These are phyloP conservation scores for Cercospora citrullina DNA, from an alignment of 2,329 filamentous ascomycete species.

Conservation along the genomic window DNA sequence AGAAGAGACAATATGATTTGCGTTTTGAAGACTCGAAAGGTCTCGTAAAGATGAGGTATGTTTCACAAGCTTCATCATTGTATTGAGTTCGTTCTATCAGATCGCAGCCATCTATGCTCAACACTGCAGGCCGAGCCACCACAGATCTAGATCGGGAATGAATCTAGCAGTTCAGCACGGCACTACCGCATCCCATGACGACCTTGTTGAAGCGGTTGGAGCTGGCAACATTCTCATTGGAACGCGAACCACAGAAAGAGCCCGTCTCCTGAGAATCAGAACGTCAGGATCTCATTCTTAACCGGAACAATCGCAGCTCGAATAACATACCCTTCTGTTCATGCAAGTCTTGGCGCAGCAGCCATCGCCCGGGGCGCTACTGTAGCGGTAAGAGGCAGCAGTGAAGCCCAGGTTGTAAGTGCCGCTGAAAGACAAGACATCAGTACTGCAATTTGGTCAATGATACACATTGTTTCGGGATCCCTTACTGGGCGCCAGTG, in stretches of 20 bases:
- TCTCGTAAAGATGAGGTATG: not conserved
- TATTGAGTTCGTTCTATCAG: not conserved
- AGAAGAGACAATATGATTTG: not conserved
- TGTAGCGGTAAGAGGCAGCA: slow-evolving; percentile 6
- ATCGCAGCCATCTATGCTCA: not conserved
- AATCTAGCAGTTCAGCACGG: slow-evolving; percentile 3
- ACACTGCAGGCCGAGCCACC: not conserved
- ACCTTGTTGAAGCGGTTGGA: slow-evolving; percentile 10
- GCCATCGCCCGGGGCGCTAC: not conserved
- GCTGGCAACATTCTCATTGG: not conserved
- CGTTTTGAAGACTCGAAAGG: not conserved
- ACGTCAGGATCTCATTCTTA: not conserved
- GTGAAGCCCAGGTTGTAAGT: slow-evolving; percentile 9
- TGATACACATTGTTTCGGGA: not conserved
- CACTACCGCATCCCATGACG: not conserved
- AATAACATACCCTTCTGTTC: not conserved
- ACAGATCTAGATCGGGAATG: not conserved
- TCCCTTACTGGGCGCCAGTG: slow-evolving; percentile 1
- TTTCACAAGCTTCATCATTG: not conserved
- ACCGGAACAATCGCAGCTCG: not conserved
- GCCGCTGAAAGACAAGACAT: not conserved
- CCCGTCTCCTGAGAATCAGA: not conserved
- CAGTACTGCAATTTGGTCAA: not conserved
- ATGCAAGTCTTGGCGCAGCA: slow-evolving; percentile 8
- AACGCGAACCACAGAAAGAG: not conserved